These are phyloP conservation scores for Podaxis sp. DNA, from an alignment of 768 basidiomycete species.

Conservation along the genomic window DNA sequence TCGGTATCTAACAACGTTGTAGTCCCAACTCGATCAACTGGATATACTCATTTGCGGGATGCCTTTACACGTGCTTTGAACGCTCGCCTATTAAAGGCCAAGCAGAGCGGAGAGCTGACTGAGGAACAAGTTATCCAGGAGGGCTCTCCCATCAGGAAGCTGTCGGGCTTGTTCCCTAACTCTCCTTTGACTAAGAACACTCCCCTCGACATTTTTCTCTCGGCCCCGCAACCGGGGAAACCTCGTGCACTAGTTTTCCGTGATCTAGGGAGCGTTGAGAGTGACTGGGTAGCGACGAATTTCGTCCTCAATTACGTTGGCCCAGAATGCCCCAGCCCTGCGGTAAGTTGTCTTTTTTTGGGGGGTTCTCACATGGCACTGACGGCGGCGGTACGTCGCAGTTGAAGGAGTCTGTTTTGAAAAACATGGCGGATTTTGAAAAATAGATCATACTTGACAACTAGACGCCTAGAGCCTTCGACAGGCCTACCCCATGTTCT, in stretches of 20 bases:
- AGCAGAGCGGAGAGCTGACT: constrained; percentile 52
- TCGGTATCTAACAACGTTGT: neutral
- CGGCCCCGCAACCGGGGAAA: constrained; percentile 51
- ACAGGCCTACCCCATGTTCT: neutral
- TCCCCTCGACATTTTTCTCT: constrained; percentile 68
- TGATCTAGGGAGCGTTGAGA: constrained; percentile 72
- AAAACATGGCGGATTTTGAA: constrained; percentile 33
- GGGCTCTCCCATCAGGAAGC: constrained; percentile 64
- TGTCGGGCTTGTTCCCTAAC: constrained; percentile 77
- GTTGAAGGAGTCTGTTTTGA: constrained; percentile 53
- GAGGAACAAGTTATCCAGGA: constrained; percentile 57
- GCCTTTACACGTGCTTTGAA: constrained; percentile 79
- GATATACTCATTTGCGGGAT: constrained; percentile 78
- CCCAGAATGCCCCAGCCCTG: constrained; percentile 66
- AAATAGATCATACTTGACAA: constrained; percentile 20
- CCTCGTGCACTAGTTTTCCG: constrained; percentile 62
- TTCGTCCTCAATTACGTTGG: constrained; percentile 78
- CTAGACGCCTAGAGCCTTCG: neutral
- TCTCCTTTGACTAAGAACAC: constrained; percentile 64
- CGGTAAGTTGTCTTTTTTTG: constrained; percentile 43
- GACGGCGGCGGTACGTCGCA: constrained; percentile 22
- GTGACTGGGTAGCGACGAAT: constrained; percentile 73
- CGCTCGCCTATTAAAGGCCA: constrained; percentile 52
- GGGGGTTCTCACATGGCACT: neutral
- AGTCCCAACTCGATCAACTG: constrained; percentile 84